Percentiles rank a stretch among this genome's conserved stretches.
Evolutionary conservation across 192 early-diverging fungal species (phyloP).

Genomic region (Helicostylum pulchrum): DNA sequence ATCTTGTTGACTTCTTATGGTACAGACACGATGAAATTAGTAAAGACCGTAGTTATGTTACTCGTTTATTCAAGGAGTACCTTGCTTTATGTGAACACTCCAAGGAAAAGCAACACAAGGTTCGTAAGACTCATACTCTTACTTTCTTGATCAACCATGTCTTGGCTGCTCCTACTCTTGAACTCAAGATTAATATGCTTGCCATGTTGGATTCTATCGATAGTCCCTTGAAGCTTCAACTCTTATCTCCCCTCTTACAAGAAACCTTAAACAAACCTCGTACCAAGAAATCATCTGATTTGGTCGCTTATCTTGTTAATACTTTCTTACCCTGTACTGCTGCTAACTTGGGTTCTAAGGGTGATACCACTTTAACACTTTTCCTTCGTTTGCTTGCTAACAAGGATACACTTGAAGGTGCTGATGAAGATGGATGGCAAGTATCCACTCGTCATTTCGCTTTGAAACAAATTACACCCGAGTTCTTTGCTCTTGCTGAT

Average conservation of each 20-base stretch:
- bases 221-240: slow-evolving; percentile 56
- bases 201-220: slow-evolving; percentile 45
- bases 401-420: slow-evolving; percentile 30
- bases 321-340: slow-evolving; percentile 51
- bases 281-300: slow-evolving; percentile 26
- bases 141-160: slow-evolving; percentile 57
- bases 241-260: slow-evolving; percentile 59
- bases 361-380: slow-evolving; percentile 42
- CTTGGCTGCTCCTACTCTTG: slow-evolving; percentile 36
- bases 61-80: slow-evolving; percentile 15
- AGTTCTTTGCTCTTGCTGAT: slow-evolving; percentile 39
- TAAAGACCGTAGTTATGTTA: slow-evolving; percentile 42
- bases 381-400: slow-evolving; percentile 50
- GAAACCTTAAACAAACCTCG: slow-evolving; percentile 38
- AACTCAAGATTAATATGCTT: slow-evolving; percentile 52
- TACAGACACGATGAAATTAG: slow-evolving; percentile 44
- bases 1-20: slow-evolving; percentile 50
- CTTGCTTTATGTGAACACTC: slow-evolving; percentile 6
- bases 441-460: slow-evolving; percentile 45
- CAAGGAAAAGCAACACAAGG: slow-evolving; percentile 24
- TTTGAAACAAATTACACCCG: slow-evolving; percentile 39
- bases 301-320: slow-evolving; percentile 46
- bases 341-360: slow-evolving; percentile 46
- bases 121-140: slow-evolving; percentile 39
- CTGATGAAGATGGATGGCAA: slow-evolving; percentile 43